A percentile compares a stretch with the other conserved stretches of the same genome.
Evolutionary conservation across 2,329 filamentous ascomycete genomes (phyloP).

Genomic region (Cladosporium sp.): DNA sequence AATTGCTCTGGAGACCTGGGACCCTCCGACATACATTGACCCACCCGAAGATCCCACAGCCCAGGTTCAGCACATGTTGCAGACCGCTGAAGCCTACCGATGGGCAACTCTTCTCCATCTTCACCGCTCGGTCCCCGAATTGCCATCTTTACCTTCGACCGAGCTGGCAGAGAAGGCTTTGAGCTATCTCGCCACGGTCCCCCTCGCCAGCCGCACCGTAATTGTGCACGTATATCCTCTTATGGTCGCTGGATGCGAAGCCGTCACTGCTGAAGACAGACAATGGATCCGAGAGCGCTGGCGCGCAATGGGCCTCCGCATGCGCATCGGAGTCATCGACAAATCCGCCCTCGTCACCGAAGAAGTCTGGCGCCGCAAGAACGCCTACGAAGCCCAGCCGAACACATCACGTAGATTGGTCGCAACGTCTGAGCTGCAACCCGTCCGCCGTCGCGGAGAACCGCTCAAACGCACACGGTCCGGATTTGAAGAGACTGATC

Average conservation of each 20-base stretch:
- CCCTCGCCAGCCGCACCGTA: conserved; percentile 57
- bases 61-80: conserved; percentile 59
- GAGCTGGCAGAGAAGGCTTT: conserved; percentile 60
- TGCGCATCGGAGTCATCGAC: conserved; percentile 66
- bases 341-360: conserved; percentile 60
- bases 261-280: conserved; percentile 55
- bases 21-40: conserved; percentile 54
- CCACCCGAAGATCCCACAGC: conserved; percentile 60
- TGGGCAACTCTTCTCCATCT: conserved; percentile 64
- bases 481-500: conserved; percentile 20
- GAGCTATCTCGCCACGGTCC: conserved; percentile 59
- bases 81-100: conserved; percentile 64
- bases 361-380: conserved; percentile 63
- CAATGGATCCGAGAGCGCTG: conserved; percentile 62
- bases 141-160: conserved; percentile 55
- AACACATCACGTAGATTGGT: conserved; percentile 28
- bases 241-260: conserved; percentile 63
- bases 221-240: conserved; percentile 69
- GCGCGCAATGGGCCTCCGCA: conserved; percentile 55
- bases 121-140: conserved; percentile 64
- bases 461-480: conserved; percentile 18
- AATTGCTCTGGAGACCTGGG: conserved; percentile 57
- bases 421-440: conserved; percentile 34
- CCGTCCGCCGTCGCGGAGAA: conserved; percentile 22
- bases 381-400: conserved; percentile 44